These are phyloP conservation scores for Alternaria ethzedia DNA, from an alignment of 2,329 filamentous ascomycete genomes.

Conservation along the genomic window DNA sequence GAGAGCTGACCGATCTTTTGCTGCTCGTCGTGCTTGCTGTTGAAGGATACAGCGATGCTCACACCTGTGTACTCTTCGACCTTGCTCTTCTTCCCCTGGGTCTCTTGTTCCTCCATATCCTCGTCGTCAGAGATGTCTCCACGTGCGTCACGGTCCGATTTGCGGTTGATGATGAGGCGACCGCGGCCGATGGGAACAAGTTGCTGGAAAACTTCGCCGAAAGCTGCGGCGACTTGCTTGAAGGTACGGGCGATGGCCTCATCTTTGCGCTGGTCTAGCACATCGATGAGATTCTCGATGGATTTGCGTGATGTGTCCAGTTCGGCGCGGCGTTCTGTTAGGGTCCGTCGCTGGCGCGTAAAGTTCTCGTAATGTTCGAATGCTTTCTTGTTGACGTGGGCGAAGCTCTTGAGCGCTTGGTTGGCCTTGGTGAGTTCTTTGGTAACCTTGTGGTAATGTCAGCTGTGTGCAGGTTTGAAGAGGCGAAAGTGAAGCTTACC, in stretches of 20 bases:
- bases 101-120: slow-evolving; percentile 54
- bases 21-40: slow-evolving; percentile 97
- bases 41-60: slow-evolving; percentile 97
- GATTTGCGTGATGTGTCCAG: slow-evolving; percentile 84
- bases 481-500: slow-evolving; percentile 52
- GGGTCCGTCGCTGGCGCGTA: slow-evolving; percentile 85
- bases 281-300: slow-evolving; percentile 90
- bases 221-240: slow-evolving; percentile 95
- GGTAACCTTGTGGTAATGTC: slow-evolving; percentile 37
- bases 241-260: slow-evolving; percentile 98
- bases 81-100: slow-evolving; percentile 37
- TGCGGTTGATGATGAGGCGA: slow-evolving; percentile 88
- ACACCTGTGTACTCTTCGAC: slow-evolving; percentile 98
- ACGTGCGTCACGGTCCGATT: slow-evolving; percentile 76
- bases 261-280: slow-evolving; percentile 93
- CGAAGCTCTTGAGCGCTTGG: slow-evolving; percentile 92
- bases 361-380: slow-evolving; percentile 99
- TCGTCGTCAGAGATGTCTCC: slow-evolving; percentile 57
- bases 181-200: slow-evolving; percentile 94
- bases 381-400: slow-evolving; percentile 98
- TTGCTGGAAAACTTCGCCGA: slow-evolving; percentile 90
- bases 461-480: slow-evolving; percentile 1
- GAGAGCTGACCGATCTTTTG: slow-evolving; percentile 97
- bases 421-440: slow-evolving; percentile 84
- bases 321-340: slow-evolving; percentile 84